phyloP scores from a whole-genome alignment of 306 rosid species.

The Gastrolobium bilobum region DNA sequence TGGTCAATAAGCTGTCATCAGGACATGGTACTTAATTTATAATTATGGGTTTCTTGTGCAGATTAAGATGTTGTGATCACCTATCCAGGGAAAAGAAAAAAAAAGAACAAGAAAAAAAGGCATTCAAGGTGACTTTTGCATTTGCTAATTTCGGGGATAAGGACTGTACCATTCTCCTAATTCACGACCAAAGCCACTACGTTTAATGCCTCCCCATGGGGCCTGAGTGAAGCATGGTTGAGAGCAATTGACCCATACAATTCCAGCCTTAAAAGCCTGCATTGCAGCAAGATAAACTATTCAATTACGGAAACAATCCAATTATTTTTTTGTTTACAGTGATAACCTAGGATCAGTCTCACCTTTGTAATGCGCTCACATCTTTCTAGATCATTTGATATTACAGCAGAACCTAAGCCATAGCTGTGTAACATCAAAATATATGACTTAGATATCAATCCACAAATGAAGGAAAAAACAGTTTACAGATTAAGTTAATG shows the following conservation, averaged over 20 bases:
- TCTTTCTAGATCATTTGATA: constrained; percentile 91
- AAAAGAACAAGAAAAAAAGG: background rate
- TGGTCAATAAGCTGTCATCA: constrained; percentile 23
- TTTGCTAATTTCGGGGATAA: constrained; percentile 31
- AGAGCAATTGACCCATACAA: constrained; percentile 96
- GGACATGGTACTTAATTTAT: constrained; percentile 14
- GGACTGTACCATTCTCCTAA: constrained; percentile 88
- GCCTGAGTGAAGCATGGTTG: constrained; percentile 98
- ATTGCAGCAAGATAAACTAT: constrained; percentile 30
- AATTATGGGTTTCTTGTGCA: constrained; percentile 28
- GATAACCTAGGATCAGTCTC: constrained; percentile 48
- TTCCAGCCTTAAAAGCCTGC: constrained; percentile 90
- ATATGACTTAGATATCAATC: constrained; percentile 37
- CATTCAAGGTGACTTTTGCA: constrained; percentile 4
- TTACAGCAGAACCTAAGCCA: constrained; percentile 91
- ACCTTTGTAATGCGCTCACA: constrained; percentile 93
- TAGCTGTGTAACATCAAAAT: constrained; percentile 65
- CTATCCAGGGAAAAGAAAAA: background rate
- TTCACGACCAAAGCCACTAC: constrained; percentile 99
- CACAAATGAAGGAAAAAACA: constrained; percentile 21
- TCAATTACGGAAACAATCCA: constrained; percentile 29
- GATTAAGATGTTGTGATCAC: background rate
- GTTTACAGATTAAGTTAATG: constrained; percentile 13
- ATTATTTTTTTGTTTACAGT: constrained; percentile 12
- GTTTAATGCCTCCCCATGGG: constrained; percentile 98